Conservation (phyloP, 345 rosid genomes). For the Gossypium australe region DNA sequence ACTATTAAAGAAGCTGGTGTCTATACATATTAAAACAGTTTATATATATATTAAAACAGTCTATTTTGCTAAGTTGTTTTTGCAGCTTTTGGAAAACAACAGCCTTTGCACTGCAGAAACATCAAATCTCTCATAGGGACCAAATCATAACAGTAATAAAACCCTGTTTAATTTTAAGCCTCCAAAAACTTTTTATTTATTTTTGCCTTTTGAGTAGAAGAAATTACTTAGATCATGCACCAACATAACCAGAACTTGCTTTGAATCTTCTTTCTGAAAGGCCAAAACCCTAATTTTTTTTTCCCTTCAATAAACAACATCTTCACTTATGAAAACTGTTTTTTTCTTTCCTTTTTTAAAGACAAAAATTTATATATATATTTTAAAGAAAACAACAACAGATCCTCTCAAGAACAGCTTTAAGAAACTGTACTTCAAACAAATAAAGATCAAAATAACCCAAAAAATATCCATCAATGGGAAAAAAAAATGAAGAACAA, state of each 20-base stretch:
- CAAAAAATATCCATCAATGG: neutral
- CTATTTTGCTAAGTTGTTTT: conserved; percentile 3
- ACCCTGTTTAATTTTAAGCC: neutral
- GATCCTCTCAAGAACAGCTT: conserved; percentile 13
- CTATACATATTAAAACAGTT: no score
- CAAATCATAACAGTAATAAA: conserved; percentile 4
- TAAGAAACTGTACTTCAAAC: neutral
- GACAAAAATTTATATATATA: no score
- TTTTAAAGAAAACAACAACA: neutral
- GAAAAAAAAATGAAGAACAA: neutral
- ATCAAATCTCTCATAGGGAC: neutral
- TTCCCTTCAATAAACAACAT: neutral
- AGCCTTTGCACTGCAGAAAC: neutral
- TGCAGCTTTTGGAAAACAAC: conserved; percentile 16
- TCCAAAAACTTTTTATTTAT: neutral
- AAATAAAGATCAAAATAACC: neutral
- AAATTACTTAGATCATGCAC: neutral
- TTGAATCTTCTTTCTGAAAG: neutral
- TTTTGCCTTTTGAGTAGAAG: neutral
- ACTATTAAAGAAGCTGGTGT: no score
- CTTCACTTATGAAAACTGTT: neutral
- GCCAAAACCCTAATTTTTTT: neutral
- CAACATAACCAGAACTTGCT: neutral
- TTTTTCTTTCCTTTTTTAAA: neutral
- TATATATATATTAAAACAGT: neutral